Base-by-base conservation (phyloP, 352 stramenopile species). In the Globisporangium solare region DNA sequence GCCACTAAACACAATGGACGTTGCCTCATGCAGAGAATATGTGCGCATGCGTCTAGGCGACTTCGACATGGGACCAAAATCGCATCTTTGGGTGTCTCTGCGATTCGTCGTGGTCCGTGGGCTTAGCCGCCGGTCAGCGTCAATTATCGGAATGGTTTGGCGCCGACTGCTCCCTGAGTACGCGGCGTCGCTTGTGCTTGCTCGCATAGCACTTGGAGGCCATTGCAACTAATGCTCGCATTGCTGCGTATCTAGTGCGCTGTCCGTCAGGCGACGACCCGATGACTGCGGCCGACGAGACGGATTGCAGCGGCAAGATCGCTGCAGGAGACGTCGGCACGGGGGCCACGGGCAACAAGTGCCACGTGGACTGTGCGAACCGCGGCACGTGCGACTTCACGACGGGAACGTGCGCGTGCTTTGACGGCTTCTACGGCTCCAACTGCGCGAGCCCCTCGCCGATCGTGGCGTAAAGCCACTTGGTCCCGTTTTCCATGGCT, bases 141-240 rank as follows among this genome's bases (percentile, higher is more conserved):
- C 92, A 98, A 60, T 71, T 83, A 35, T 68, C 85, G 3, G 65
- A 97, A 65, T 97, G 83, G 76, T 97, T 97, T 57, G 89, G 89
- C 7, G 61, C 79, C 17, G 88, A 95, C 51, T 97, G 90, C 63
- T 95, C 86, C 12, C 58, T 71, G 51, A 66, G 83, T 90, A 73
- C 42, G 70, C 59, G 24, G 5, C 7, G 2, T 31, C 2, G 2
- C 20, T 32, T 47, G 18, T 22, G 4, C 5, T 35, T 35, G 10
- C 7, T 35, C 27, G 0, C 27, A 35, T 35, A 35, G 27, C 27
- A 27, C 2, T 27, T 5, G 27, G 27, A 35, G 27, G 27, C 27
- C 27, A 6, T 6, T 10, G 27, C 27, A 8, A 35, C 24, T 48
- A 17, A n/a, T 18, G 1, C 40, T 32, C 37, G n/a, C 35, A 11